phyloP scores from a whole-genome alignment of 768 basidiomycete species.

The Strobilomyces dryophilus region DNA sequence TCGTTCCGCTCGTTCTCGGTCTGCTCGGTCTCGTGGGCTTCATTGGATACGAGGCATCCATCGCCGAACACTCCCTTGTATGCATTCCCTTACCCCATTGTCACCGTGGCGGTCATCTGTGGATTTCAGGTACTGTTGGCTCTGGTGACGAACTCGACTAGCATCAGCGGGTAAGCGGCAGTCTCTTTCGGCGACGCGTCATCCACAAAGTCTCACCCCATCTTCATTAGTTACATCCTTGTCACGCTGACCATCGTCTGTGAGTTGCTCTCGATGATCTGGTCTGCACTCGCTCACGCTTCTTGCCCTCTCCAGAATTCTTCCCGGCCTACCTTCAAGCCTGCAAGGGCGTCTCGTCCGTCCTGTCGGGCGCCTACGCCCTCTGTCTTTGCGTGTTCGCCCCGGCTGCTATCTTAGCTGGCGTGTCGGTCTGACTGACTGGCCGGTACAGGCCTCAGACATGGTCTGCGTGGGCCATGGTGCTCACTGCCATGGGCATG shows the following conservation, averaged over 20 bases:
- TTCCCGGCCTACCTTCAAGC: conserved; percentile 39
- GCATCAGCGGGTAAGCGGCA: conserved; percentile 22
- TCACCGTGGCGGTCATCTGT: neutral
- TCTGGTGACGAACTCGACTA: conserved; percentile 31
- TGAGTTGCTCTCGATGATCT: conserved; percentile 3
- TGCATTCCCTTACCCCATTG: neutral
- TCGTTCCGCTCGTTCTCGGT: conserved; percentile 42
- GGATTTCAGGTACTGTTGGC: conserved; percentile 29
- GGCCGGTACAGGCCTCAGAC: conserved; percentile 37
- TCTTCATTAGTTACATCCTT: conserved; percentile 21
- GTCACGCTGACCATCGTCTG: conserved; percentile 20
- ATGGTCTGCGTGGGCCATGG: conserved; percentile 34
- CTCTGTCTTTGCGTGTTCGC: conserved; percentile 38
- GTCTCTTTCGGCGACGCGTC: neutral
- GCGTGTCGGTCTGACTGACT: conserved; percentile 32
- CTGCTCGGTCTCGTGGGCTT: conserved; percentile 34
- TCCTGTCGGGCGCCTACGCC: conserved; percentile 32
- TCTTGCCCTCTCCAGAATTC: conserved; percentile 30
- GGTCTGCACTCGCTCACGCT: neutral
- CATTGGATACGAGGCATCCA: conserved; percentile 32
- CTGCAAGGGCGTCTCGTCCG: conserved; percentile 34
- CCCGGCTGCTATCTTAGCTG: conserved; percentile 36
- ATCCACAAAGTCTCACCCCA: neutral
- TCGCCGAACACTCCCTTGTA: conserved; percentile 34
- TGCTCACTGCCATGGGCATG: conserved; percentile 34